These are phyloP conservation scores for Lolium multiflorum DNA, from an alignment of 176 grass and related monocot genomes.

Conservation along the genomic window DNA sequence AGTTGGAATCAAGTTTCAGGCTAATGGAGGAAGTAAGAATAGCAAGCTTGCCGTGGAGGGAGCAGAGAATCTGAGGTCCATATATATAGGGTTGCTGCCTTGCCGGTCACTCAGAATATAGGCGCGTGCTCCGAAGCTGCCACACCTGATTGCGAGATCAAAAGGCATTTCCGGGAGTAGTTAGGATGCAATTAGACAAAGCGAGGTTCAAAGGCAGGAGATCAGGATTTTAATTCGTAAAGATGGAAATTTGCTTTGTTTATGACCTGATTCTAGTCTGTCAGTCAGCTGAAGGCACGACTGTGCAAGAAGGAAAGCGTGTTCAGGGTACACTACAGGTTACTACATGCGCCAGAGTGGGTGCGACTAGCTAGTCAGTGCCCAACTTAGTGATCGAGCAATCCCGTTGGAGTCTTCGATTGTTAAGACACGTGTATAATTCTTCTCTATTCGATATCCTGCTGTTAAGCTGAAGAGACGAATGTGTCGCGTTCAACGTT, in stretches of 20 bases:
- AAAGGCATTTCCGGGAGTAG: not conserved
- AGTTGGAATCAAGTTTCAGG: too few relatives aligned
- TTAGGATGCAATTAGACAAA: not conserved
- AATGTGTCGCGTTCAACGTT: too few relatives aligned
- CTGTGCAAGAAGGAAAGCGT: constrained; percentile 6
- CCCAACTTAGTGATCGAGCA: not conserved
- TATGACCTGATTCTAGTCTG: too few relatives aligned
- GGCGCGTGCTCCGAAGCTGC: not conserved
- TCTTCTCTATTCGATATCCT: not conserved
- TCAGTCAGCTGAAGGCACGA: not conserved
- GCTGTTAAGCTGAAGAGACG: too few relatives aligned
- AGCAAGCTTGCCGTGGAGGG: too few relatives aligned
- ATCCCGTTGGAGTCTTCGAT: not conserved
- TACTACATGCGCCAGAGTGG: too few relatives aligned
- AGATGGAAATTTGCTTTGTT: not conserved
- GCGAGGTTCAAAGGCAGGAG: not conserved
- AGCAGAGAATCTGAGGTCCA: too few relatives aligned
- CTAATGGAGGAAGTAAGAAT: too few relatives aligned
- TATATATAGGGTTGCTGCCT: not conserved
- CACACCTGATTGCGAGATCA: not conserved
- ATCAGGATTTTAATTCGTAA: not conserved
- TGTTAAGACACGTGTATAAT: not conserved
- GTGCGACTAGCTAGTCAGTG: not conserved
- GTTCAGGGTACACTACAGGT: too few relatives aligned
- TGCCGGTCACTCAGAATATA: not conserved